Percentiles rank a stretch among this genome's conserved stretches.
Evolutionary conservation across 345 rosid species (phyloP).

Genomic region (Citrus australasica): DNA sequence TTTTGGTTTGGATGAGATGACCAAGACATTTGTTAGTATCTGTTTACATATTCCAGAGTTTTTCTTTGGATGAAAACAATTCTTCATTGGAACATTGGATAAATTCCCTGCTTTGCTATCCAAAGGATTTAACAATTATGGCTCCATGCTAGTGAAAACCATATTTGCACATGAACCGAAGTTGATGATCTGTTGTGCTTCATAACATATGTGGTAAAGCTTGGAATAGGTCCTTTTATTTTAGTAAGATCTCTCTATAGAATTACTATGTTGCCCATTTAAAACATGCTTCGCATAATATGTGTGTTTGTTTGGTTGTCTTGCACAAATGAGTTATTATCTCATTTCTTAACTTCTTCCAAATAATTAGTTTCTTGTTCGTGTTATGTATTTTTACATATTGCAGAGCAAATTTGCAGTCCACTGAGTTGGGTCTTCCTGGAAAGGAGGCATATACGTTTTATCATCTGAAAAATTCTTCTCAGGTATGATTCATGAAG

Average conservation of each 20-base stretch:
- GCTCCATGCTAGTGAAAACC: not conserved
- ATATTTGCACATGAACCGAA: not conserved
- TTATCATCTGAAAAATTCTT: conserved; percentile 72
- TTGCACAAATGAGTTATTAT: conserved; percentile 1
- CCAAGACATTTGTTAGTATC: not conserved
- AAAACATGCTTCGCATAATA: not conserved
- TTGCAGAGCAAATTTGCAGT: conserved; percentile 39
- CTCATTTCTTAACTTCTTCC: conserved; percentile 5
- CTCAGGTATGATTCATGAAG: conserved; percentile 53
- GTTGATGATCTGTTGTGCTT: not conserved
- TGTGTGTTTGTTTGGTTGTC: not conserved
- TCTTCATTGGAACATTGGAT: not conserved
- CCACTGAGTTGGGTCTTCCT: conserved; percentile 30
- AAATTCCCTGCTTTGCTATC: not conserved
- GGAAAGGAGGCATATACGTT: conserved; percentile 48
- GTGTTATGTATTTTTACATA: conserved; percentile 3
- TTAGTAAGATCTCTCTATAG: not conserved
- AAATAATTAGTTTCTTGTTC: conserved; percentile 13
- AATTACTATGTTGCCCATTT: not conserved
- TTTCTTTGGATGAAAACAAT: not conserved
- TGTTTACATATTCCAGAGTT: not conserved
- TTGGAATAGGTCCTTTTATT: not conserved
- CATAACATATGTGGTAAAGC: not conserved
- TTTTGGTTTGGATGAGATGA: not conserved
- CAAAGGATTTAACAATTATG: not conserved